A percentile compares a stretch with the other conserved stretches of the same genome.
These are phyloP conservation scores for Candida stauntonica DNA, from an alignment of 805 yeast genomes.

Conservation along the genomic window DNA sequence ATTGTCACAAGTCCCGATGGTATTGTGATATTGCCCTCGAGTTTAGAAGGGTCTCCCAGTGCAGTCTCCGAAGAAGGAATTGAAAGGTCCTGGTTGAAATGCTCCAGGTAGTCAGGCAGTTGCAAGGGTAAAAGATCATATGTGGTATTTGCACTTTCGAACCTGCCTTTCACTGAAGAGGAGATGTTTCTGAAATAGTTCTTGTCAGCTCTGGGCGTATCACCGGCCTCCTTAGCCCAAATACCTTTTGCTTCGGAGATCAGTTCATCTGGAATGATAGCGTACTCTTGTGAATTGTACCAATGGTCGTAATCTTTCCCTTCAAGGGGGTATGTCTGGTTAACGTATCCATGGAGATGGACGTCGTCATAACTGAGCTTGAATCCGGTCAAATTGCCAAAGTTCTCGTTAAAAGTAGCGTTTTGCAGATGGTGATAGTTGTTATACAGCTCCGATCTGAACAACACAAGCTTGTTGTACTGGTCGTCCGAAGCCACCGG, in stretches of 20 bases:
- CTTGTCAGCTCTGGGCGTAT: constrained; percentile 6
- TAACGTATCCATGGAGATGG: constrained; percentile 35
- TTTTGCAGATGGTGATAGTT: constrained; percentile 34
- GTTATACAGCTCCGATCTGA: constrained; percentile 33
- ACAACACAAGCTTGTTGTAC: constrained; percentile 33
- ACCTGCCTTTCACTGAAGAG: constrained; percentile 42
- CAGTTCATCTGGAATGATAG: constrained; percentile 58
- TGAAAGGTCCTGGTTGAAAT: constrained; percentile 14
- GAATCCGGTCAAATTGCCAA: constrained; percentile 73
- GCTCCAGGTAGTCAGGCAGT: constrained; percentile 20
- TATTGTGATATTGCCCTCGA: constrained; percentile 31
- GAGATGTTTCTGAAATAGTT: constrained; percentile 43
- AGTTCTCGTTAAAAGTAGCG: constrained; percentile 46
- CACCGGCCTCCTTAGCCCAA: constrained; percentile 45
- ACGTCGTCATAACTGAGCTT: constrained; percentile 60
- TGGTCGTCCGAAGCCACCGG: constrained; percentile 30
- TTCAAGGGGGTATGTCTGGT: constrained; percentile 55
- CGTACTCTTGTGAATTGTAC: constrained; percentile 44
- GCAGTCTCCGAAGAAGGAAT: constrained; percentile 9
- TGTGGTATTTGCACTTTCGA: constrained; percentile 23
- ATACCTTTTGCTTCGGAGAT: constrained; percentile 43
- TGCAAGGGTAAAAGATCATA: constrained; percentile 19
- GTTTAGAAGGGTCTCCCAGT: background rate
- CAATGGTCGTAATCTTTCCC: constrained; percentile 40
- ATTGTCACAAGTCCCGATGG: constrained; percentile 28